Base-by-base conservation (phyloP, 225 moss, liverwort and hornwort genomes). In the Polytrichum commune region DNA sequence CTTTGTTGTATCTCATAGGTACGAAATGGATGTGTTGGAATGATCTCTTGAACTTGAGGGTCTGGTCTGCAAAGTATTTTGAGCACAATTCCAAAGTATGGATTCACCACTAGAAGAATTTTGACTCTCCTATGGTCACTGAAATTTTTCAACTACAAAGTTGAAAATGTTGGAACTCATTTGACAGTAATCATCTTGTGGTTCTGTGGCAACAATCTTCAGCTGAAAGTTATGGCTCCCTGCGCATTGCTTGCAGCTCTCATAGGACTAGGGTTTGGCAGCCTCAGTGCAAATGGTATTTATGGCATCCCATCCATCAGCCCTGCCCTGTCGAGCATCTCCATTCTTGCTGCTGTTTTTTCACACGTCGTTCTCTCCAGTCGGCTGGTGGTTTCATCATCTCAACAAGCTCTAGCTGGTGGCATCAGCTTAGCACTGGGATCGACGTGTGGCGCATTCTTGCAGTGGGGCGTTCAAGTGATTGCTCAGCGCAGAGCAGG, bases 151-250 rank as follows among this genome's bases (percentile, higher is more conserved):
- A 46, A 13, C 16, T 13, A 46, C 46, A 13, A 46, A 13, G 10
- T 46, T 46, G 13, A 16, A 46, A 13, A 13, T 16, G 46, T 16
- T 13, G 46, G 16, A 46, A 46, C 46, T 61, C 22, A n/a, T 61
- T 61, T 61, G 60, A 61, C 26, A 73, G 77, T 86, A 80, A 79
- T 82, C 56, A 54, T 70, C 29, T 70, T 73, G 86, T 83, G 83
- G 76, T 76, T 78, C 76, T 81, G 53, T 76, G 78, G 73, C 67
- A 32, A 72, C 60, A 24, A 72, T 72, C 71, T 79, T 63, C 90
- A 98, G 97, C 86, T 98, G 32, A 94, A 86, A 87, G 79, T 95
- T 73, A 98, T 98, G 97, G 90, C 97, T 83, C 97, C 97, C 73
- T 98, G 92, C 90, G 88, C 90, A 76, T 82, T 95, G 79, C 88